phyloP scores from a whole-genome alignment of 257 asterid species.

The Petunia secreta region DNA sequence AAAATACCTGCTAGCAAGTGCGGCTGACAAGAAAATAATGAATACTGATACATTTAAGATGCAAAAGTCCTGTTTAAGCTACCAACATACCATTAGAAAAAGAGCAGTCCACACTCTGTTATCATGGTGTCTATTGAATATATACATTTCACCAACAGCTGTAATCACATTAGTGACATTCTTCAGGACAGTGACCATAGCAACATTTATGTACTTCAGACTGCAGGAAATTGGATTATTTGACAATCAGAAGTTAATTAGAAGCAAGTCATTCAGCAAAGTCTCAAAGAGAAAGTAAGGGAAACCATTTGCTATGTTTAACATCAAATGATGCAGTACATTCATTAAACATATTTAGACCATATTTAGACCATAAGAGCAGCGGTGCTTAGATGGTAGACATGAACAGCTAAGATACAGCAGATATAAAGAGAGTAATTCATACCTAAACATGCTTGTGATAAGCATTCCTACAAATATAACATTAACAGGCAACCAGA shows the following conservation, averaged over 20 bases:
- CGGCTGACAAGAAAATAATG: neutral
- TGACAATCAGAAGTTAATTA: neutral
- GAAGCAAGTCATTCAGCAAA: neutral
- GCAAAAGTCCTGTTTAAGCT: neutral
- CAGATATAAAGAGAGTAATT: constrained; percentile 12
- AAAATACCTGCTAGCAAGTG: neutral
- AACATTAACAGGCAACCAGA: constrained; percentile 89
- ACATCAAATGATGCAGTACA: neutral
- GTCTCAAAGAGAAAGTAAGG: neutral
- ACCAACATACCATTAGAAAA: constrained; percentile 73
- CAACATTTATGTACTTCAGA: constrained; percentile 84
- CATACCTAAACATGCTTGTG: constrained; percentile 96
- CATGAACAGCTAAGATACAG: neutral
- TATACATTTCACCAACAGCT: constrained; percentile 95
- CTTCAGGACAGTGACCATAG: constrained; percentile 98
- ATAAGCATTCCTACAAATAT: constrained; percentile 97
- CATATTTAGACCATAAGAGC: too few relatives aligned
- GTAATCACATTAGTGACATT: constrained; percentile 96
- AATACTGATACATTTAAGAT: neutral
- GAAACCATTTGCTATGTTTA: neutral
- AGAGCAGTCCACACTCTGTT: constrained; percentile 93
- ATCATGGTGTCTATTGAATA: constrained; percentile 87
- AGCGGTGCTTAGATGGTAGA: too few relatives aligned
- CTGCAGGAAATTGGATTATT: constrained; percentile 46
- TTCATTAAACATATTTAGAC: too few relatives aligned